Evolutionary conservation across 1,139 yeast genomes (phyloP), one percentile per base, ranked within the genome.

Genomic region (Kurtzmaniella quercitrusa): DNA sequence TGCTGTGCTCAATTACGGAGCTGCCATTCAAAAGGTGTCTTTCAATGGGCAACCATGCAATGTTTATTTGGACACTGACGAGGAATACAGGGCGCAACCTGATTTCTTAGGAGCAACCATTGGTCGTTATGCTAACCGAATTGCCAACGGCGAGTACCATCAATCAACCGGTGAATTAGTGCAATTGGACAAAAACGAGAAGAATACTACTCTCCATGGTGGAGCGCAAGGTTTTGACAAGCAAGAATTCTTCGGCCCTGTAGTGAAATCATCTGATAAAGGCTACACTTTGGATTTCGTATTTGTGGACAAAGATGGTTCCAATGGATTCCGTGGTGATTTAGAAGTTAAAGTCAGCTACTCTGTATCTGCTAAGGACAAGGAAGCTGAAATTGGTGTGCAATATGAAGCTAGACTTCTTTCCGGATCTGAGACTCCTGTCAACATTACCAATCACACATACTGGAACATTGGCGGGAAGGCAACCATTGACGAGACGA

Each of bases 81-180:
- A 54, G 8, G 68, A 65, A 42, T 78, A 75, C 56, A 50, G 57
- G 39, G 54, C 57, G 16, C 45, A 54, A 12, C 74, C 77, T 54
- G 79, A 80, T 16, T 80, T 65, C 55, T 70, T 80, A 47, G 87
- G 86, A 33, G 76, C 84, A 33, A 76, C 84, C 17, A 74, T 81
- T 33, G 88, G 88, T 19, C 69, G 88, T 42, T 75, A 67, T 45
- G 86, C 87, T 44, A 82, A 82, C 59, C 67, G 88, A 49, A 73
- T 82, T 44, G 63, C 69, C 26, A 65, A 67, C 22, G 83, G 79
- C 19, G 50, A 56, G 42, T 67, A 80, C 49, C 49, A 52, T 19
- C 52, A 79, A 17, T 14, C 34, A 30, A 63, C 67, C 41, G 80
- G 76, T 3, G 54, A 61, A 43, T 53, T 59, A 15, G 74, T 66